Evolutionary conservation across 2,329 filamentous ascomycete genomes (phyloP), one percentile per base, ranked within the genome.

Genomic region (Beauveria asiatica): DNA sequence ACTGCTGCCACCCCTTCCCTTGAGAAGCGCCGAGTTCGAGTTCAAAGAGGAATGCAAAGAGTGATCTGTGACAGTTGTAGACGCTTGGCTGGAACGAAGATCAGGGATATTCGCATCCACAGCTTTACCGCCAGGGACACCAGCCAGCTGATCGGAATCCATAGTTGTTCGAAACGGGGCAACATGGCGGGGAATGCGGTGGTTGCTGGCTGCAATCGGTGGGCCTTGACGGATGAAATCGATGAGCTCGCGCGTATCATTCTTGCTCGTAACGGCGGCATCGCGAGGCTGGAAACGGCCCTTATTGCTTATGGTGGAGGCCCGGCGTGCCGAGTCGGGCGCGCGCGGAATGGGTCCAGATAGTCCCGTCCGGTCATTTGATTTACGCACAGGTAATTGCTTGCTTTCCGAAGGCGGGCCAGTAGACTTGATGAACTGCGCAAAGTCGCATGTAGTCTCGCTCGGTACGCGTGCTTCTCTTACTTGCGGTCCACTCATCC

Each of bases 201-300:
- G 89, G 23, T 57, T 61, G 48, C 78, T 79, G 39, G 78, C 75
- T 49, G 76, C 70, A 62, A 76, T 81, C 0, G 89, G 87, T 3
- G 92, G 92, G 1, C 92, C 93, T 70, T 90, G 87, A 50, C 92
- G 87, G 65, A 99, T 95, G 72, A 99, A 97, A 70, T 97, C 92
- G 65, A 97, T 96, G 61, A 99, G 77, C 62, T 97, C 94, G 13
- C 90, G 89, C 60, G 87, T 95, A 64, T 87, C 86, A 55, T 84
- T 84, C 56, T 79, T 80, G 61, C 76, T 77, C 54, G 85, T 80
- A 17, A 85, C 80, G 46, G 81, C 79, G 42, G 90, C 84, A 63
- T 91, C 86, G 53, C 91, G 88, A 61, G 93, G 86, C 72, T 88
- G 82, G 52, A 88, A 80, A 62, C 83, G 83, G 51, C 76, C 77